Evolutionary conservation across 106 monocot genomes (phyloP), one percentile per base, ranked within the genome.

Genomic region (Apostasia ramifera): DNA sequence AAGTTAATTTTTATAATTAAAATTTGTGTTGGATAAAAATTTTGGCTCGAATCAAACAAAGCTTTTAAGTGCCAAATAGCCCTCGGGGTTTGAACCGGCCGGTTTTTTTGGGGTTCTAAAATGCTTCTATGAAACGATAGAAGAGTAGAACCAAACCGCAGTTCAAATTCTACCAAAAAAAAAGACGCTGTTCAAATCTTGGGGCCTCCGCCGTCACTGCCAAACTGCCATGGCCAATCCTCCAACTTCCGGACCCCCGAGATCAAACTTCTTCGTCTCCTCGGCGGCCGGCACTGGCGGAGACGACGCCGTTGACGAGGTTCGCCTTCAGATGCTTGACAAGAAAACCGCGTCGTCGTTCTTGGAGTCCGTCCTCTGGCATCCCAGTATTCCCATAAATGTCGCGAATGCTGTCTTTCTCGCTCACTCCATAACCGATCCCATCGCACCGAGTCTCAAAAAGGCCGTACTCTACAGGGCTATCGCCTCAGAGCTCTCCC

Each of bases 331-430:
- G 48, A 65, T 43, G 5, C 37, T 47, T 2, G 48, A 48, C 7
- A 65, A 49, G 26, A 10, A 14, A 14, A 49, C 65, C 46, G 48
- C 65, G 11, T 65, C 65, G 47, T 65, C 65, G 14, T 14, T 48
- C 14, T 5, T 65, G 46, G 26, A 65, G 47, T 37, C 26, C 48
- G 2, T 65, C 26, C 5, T 65, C 43, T 6, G 65, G 65, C 47
- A 65, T 46, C 12, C 15, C 26, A 3, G 11, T 15, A 49, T 65
- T 2, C 65, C 65, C 49, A 48, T 47, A 2, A 26, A 26, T 47
- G 65, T 49, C 26, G 65, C 48, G 15, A 65, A 65, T 65, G 65
- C 46, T 1, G 37, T 37, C 49, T 65, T 65, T 48, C 48, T 65
- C 8, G 48, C 65, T 48, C 48, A 47, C 8, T 48, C 65, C 47